Evolutionary conservation across 2,329 filamentous ascomycete genomes (phyloP).

Genomic region (Paecilomyces sp.): DNA sequence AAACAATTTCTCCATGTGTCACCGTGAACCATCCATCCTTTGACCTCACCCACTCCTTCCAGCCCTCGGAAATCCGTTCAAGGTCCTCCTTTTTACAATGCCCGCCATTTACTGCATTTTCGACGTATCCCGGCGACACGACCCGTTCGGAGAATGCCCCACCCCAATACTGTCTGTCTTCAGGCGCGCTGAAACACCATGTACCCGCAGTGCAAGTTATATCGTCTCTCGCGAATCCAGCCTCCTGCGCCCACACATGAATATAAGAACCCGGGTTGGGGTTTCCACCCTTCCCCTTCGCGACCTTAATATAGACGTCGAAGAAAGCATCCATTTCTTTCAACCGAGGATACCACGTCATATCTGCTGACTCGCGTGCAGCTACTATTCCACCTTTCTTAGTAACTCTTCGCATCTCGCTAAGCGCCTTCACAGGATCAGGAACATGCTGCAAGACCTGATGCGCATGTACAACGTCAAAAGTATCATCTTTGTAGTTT

Average conservation of each 20-base stretch:
- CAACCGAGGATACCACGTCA: conserved; percentile 26
- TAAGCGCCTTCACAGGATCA: conserved; percentile 43
- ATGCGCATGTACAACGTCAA: conserved; percentile 55
- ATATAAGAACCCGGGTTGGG: conserved; percentile 14
- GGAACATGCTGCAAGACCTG: conserved; percentile 53
- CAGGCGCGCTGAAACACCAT: conserved; percentile 6
- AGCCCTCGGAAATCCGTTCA: conserved; percentile 10
- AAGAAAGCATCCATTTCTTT: conserved; percentile 18
- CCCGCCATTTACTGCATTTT: conserved; percentile 11
- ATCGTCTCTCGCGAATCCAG: conserved; percentile 13
- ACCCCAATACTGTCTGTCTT: conserved; percentile 7
- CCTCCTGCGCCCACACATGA: conserved; percentile 17
- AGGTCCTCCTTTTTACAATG: conserved; percentile 14
- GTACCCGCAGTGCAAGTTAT: conserved; percentile 10
- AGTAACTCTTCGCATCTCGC: conserved; percentile 49
- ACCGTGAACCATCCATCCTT: conserved; percentile 11
- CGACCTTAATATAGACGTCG: conserved; percentile 13
- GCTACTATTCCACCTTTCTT: conserved; percentile 49
- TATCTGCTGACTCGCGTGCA: conserved; percentile 31
- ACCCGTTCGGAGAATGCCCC: conserved; percentile 6
- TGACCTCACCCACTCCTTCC: conserved; percentile 13
- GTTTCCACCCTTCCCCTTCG: conserved; percentile 4
- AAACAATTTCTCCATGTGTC: conserved; percentile 8
- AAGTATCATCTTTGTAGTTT: conserved; percentile 36
- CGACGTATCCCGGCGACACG: conserved; percentile 11